phyloP scores from a whole-genome alignment of 2,329 filamentous ascomycete genomes.

The Colletotrichum higginsianum region DNA sequence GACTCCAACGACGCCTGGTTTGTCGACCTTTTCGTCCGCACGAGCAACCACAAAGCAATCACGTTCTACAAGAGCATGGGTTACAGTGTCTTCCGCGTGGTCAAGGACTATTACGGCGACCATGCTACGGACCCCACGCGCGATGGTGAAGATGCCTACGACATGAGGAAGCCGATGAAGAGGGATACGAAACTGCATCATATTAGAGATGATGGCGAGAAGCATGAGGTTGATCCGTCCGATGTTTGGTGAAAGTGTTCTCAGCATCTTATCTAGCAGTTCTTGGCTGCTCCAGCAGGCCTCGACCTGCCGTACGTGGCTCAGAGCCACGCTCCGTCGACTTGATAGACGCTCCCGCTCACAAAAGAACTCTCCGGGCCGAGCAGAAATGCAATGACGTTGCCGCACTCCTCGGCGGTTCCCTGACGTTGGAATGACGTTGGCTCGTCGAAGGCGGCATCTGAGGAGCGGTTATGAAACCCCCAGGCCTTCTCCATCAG shows the following conservation, averaged over 20 bases:
- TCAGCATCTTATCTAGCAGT: slow-evolving; percentile 14
- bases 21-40: slow-evolving; percentile 93
- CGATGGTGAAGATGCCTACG: slow-evolving; percentile 87
- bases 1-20: slow-evolving; percentile 93
- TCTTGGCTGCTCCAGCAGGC: background rate
- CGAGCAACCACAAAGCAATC: slow-evolving; percentile 90
- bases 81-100: slow-evolving; percentile 90
- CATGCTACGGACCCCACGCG: slow-evolving; percentile 76
- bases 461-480: slow-evolving; percentile 48
- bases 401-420: slow-evolving; percentile 63
- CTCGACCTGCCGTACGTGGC: slow-evolving; percentile 16
- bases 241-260: slow-evolving; percentile 81
- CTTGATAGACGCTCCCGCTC: slow-evolving; percentile 61
- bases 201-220: slow-evolving; percentile 85
- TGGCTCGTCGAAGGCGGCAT: slow-evolving; percentile 59
- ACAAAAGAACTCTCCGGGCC: slow-evolving; percentile 63
- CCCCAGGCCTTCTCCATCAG: slow-evolving; percentile 62
- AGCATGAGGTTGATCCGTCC: slow-evolving; percentile 81
- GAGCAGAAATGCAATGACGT: slow-evolving; percentile 63
- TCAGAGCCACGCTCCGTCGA: slow-evolving; percentile 61
- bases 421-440: slow-evolving; percentile 60
- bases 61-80: slow-evolving; percentile 92
- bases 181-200: slow-evolving; percentile 84
- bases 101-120: slow-evolving; percentile 94
- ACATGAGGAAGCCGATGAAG: slow-evolving; percentile 94